Conservation (phyloP, 2,329 filamentous ascomycete species). For the Neonectria neomacrospora region DNA sequence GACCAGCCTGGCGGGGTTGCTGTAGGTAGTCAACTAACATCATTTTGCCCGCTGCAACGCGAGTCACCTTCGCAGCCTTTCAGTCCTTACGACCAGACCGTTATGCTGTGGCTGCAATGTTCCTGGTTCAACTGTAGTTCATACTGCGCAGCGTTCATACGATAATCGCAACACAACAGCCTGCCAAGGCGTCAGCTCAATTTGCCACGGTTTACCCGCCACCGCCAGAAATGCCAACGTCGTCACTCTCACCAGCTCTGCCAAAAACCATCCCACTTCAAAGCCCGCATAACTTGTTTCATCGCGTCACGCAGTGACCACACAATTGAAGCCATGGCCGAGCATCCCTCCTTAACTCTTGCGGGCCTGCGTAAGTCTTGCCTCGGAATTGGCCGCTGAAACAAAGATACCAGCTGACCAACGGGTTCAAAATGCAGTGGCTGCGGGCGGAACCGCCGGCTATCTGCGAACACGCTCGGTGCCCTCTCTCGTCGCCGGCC, state of each 20-base stretch:
- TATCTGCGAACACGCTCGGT: slow-evolving; percentile 42
- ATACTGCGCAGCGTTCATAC: background rate
- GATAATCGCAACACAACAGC: background rate
- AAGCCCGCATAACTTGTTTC: background rate
- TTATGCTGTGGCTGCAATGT: background rate
- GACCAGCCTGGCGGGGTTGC: too few relatives aligned
- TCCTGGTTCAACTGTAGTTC: background rate
- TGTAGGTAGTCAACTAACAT: background rate
- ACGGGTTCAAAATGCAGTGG: slow-evolving; percentile 24
- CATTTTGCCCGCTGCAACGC: background rate
- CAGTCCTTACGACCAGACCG: background rate
- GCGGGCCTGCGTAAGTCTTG: slow-evolving; percentile 50
- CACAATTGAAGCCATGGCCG: slow-evolving; percentile 46
- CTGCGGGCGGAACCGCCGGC: slow-evolving; percentile 41
- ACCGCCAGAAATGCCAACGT: background rate
- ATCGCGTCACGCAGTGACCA: background rate
- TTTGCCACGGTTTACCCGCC: background rate
- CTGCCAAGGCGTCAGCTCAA: background rate
- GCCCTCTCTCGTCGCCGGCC: slow-evolving; percentile 42
- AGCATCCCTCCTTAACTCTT: slow-evolving; percentile 55
- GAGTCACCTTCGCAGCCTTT: too few relatives aligned
- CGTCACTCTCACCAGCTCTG: background rate
- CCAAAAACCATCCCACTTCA: background rate
- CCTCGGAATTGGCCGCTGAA: fast-evolving
- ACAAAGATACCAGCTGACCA: background rate